These are phyloP conservation scores for Penicillium macrosclerotiorum DNA, from an alignment of 495 filamentous ascomycete species.

Conservation along the genomic window DNA sequence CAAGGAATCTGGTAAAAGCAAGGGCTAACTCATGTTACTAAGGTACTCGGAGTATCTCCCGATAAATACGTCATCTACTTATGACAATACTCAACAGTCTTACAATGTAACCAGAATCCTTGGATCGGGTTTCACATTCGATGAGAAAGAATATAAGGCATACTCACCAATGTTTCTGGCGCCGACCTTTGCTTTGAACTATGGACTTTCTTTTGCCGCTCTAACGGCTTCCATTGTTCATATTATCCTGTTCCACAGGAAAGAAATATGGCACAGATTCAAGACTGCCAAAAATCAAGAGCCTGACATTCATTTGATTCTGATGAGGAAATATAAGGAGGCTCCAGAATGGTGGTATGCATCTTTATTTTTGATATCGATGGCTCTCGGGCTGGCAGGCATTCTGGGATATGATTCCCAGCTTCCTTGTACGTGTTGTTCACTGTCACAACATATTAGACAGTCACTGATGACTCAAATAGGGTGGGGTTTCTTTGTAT, in stretches of 20 bases:
- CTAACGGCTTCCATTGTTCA: conserved; percentile 57
- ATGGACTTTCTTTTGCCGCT: conserved; percentile 62
- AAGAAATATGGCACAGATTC: conserved; percentile 55
- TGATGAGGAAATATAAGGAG: conserved; percentile 28
- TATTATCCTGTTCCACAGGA: conserved; percentile 55
- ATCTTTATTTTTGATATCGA: conserved; percentile 31
- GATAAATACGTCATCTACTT: conserved; percentile 58
- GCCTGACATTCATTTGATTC: conserved; percentile 38
- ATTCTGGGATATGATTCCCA: conserved; percentile 57
- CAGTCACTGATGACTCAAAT: not conserved
- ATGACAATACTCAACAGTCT: conserved; percentile 55
- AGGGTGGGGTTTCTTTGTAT: conserved; percentile 61
- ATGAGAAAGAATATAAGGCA: conserved; percentile 53
- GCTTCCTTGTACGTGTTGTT: conserved; percentile 30
- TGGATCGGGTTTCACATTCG: conserved; percentile 48
- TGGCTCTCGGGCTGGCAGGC: conserved; percentile 51
- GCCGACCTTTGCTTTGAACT: conserved; percentile 60
- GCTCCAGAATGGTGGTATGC: conserved; percentile 28
- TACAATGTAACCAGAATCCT: conserved; percentile 57
- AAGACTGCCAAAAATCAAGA: conserved; percentile 50
- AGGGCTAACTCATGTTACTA: too few relatives aligned
- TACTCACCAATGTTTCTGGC: conserved; percentile 64
- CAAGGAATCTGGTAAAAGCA: too few relatives aligned
- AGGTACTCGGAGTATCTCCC: conserved; percentile 49
- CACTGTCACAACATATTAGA: not conserved